Percentiles rank a stretch among this genome's conserved stretches.
Conservation (phyloP, 1,139 yeast genomes). For the Taiozyma onychis region DNA sequence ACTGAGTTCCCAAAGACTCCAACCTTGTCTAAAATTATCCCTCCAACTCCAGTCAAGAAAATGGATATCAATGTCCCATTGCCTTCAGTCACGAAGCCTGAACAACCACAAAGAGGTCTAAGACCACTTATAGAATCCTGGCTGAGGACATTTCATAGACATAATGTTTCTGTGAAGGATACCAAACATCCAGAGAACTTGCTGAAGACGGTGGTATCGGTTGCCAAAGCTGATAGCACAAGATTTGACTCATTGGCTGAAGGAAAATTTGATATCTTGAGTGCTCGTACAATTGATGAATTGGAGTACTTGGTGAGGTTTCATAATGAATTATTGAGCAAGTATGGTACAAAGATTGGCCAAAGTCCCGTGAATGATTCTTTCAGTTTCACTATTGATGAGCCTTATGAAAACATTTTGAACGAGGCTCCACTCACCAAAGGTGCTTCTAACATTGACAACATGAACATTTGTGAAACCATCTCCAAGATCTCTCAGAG, state of each 20-base stretch:
- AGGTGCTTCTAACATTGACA: constrained; percentile 22
- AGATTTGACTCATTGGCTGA: constrained; percentile 28
- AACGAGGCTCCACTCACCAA: constrained; percentile 2
- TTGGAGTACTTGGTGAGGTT: constrained; percentile 37
- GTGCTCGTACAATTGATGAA: constrained; percentile 78
- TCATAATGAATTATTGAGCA: constrained; percentile 28
- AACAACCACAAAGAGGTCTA: constrained; percentile 16
- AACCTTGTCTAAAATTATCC: constrained; percentile 41
- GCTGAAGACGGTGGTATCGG: constrained; percentile 34
- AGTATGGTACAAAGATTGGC: constrained; percentile 12
- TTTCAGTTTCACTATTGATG: constrained; percentile 19
- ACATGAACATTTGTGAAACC: constrained; percentile 23
- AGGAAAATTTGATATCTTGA: constrained; percentile 61
- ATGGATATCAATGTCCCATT: constrained; percentile 36
- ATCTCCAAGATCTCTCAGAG: constrained; percentile 22
- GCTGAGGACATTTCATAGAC: constrained; percentile 19
- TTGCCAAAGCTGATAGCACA: constrained; percentile 27
- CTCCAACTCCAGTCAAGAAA: constrained; percentile 65
- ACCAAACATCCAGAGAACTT: constrained; percentile 28
- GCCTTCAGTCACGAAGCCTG: constrained; percentile 11
- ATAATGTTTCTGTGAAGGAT: constrained; percentile 14
- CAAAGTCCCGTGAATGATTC: constrained; percentile 7
- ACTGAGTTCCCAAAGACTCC: constrained; percentile 33
- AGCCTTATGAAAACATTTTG: background rate
- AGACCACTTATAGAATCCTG: constrained; percentile 20